Conservation (phyloP, 805 yeast genomes). For the Kodamaea fukazawae region DNA sequence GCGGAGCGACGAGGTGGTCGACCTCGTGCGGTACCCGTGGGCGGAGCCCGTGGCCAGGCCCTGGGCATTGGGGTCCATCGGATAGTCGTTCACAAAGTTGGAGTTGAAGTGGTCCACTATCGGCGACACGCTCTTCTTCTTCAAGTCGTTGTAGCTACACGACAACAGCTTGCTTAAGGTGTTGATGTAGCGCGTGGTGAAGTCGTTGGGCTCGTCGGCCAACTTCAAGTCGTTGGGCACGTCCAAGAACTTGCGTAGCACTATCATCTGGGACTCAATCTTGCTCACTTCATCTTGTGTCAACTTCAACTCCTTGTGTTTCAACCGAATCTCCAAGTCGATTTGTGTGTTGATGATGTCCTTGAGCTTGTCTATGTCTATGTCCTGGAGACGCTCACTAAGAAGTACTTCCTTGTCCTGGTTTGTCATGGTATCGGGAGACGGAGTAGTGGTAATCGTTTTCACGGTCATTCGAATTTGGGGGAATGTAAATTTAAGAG, state of each 20-base stretch:
- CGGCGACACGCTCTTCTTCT: conserved; percentile 11
- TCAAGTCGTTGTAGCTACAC: conserved; percentile 30
- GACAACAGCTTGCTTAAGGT: conserved; percentile 34
- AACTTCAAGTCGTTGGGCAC: conserved; percentile 39
- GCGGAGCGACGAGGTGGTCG: conserved; percentile 52
- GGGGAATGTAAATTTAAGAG: too few species aligned
- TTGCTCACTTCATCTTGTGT: conserved; percentile 54
- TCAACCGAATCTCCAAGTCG: conserved; percentile 58
- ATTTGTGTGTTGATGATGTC: conserved; percentile 45
- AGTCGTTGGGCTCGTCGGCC: conserved; percentile 44
- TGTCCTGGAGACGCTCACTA: conserved; percentile 7
- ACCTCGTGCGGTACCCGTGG: conserved; percentile 41
- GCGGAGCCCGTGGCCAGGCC: conserved; percentile 1
- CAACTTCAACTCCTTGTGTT: conserved; percentile 52
- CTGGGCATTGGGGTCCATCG: neutral
- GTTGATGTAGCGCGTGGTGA: conserved; percentile 42
- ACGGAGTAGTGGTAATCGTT: too few species aligned
- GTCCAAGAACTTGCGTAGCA: conserved; percentile 46
- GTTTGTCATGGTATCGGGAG: too few species aligned
- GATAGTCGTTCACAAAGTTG: conserved; percentile 7
- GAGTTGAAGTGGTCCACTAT: conserved; percentile 6
- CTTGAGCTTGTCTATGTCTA: conserved; percentile 26
- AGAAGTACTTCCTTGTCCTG: too few species aligned
- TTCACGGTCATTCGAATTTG: too few species aligned
- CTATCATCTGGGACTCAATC: conserved; percentile 56